Percentiles rank a stretch among this genome's conserved stretches.
Evolutionary conservation across 495 filamentous ascomycete species (phyloP).

Genomic region (Aspergillus sclerotiicarbonarius): DNA sequence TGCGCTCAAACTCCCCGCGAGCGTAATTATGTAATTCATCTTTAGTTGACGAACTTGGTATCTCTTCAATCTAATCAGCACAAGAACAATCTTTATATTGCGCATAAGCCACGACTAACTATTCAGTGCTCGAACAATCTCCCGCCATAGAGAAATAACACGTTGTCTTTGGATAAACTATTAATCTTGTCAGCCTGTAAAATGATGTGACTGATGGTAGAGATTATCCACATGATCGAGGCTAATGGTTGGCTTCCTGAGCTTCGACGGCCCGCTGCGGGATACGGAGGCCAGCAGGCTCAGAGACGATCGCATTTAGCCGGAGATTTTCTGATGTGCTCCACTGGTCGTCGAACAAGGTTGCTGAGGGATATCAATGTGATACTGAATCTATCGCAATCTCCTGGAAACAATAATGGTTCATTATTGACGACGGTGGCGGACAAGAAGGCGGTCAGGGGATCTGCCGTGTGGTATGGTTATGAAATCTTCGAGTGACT

Average conservation of each 20-base stretch:
- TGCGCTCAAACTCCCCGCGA: conserved; percentile 72
- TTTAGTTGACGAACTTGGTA: conserved; percentile 49
- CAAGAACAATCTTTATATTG: not conserved
- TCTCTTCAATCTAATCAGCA: conserved; percentile 23
- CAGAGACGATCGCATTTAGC: conserved; percentile 30
- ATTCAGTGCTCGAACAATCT: conserved; percentile 38
- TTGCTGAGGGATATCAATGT: not conserved
- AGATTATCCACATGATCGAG: conserved; percentile 39
- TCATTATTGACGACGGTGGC: conserved; percentile 3
- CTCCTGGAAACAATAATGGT: not conserved
- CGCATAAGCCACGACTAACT: conserved; percentile 25
- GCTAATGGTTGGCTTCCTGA: conserved; percentile 39
- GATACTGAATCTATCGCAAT: not conserved
- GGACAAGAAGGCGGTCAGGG: conserved; percentile 19
- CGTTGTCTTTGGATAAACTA: conserved; percentile 46
- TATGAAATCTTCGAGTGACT: not conserved
- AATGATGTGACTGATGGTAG: not conserved
- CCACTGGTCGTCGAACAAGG: not conserved
- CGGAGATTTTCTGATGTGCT: conserved; percentile 15
- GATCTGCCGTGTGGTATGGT: conserved; percentile 1
- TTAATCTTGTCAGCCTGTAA: conserved; percentile 14
- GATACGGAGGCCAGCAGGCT: conserved; percentile 32
- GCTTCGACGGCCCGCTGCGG: conserved; percentile 29
- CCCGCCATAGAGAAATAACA: conserved; percentile 39
- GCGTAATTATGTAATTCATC: conserved; percentile 70